Conservation (phyloP, 371 early-diverging fungal species). For the Mucor racemosus region DNA sequence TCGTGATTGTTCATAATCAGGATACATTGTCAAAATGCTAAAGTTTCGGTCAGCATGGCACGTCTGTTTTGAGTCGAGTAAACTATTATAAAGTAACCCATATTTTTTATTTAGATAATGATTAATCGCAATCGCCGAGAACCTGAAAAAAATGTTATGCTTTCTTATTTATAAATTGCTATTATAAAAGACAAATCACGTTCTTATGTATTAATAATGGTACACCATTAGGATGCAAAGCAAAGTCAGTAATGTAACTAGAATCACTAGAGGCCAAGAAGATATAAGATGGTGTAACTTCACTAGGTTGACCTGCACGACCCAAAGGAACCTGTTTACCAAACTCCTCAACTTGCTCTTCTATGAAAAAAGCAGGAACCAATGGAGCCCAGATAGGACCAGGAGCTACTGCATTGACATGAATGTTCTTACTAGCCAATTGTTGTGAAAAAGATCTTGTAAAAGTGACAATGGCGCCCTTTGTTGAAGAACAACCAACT, state of each 20-base stretch:
- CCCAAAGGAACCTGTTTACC: constrained; percentile 56
- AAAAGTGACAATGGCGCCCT: constrained; percentile 45
- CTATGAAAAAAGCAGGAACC: constrained; percentile 54
- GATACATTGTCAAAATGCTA: too few species aligned
- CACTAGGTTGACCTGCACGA: constrained; percentile 58
- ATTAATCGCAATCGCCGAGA: too few species aligned
- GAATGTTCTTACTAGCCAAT: constrained; percentile 45
- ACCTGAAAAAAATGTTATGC: too few species aligned
- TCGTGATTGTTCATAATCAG: too few species aligned
- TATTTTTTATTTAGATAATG: too few species aligned
- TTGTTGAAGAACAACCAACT: constrained; percentile 44
- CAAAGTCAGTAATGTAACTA: constrained; percentile 56
- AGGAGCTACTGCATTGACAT: constrained; percentile 58
- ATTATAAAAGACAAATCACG: neutral
- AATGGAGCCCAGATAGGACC: constrained; percentile 56
- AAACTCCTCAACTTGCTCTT: constrained; percentile 49
- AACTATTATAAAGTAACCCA: too few species aligned
- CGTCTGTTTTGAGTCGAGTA: too few species aligned
- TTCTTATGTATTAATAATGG: neutral
- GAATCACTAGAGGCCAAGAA: constrained; percentile 54
- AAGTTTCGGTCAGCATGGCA: too few species aligned
- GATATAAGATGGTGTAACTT: constrained; percentile 52
- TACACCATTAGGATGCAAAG: constrained; percentile 54
- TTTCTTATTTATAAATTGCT: too few species aligned
- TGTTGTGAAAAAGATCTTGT: constrained; percentile 50